Conservation (phyloP, 2,329 filamentous ascomycete species). For the Macrophomina tecta region DNA sequence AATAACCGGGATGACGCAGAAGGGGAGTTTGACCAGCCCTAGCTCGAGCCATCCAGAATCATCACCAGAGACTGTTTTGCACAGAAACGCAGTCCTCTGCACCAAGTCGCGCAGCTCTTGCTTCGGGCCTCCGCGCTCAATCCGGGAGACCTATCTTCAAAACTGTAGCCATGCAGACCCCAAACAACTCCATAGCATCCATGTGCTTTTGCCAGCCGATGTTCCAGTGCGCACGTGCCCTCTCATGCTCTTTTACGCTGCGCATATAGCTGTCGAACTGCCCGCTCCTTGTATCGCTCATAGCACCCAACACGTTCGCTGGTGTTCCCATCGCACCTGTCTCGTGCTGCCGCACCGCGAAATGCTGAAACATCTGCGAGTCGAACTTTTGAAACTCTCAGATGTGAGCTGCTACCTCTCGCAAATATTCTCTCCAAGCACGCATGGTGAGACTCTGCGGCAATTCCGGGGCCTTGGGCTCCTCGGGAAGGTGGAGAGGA, state of each 20-base stretch:
- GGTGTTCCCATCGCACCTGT: slow-evolving; percentile 48
- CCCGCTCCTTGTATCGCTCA: slow-evolving; percentile 57
- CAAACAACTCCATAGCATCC: slow-evolving; percentile 63
- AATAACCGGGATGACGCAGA: too few relatives aligned
- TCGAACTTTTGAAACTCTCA: slow-evolving; percentile 63
- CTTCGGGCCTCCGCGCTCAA: not conserved
- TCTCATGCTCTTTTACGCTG: slow-evolving; percentile 68
- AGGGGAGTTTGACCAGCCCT: too few relatives aligned
- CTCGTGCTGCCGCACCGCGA: slow-evolving; percentile 58
- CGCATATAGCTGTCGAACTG: slow-evolving; percentile 65
- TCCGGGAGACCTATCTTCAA: slow-evolving; percentile 14
- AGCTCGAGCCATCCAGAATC: too few relatives aligned
- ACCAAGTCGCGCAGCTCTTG: not conserved
- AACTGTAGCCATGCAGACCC: slow-evolving; percentile 54
- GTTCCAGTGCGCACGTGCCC: slow-evolving; percentile 66
- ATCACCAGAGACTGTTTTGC: too few relatives aligned
- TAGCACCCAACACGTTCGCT: slow-evolving; percentile 57
- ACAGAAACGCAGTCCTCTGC: too few relatives aligned
- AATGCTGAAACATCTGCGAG: slow-evolving; percentile 61
- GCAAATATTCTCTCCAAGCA: slow-evolving; percentile 59
- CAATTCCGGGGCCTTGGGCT: slow-evolving; percentile 57
- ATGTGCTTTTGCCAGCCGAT: slow-evolving; percentile 66
- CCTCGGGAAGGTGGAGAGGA: slow-evolving; percentile 56
- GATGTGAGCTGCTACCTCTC: slow-evolving; percentile 61
- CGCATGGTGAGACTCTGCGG: slow-evolving; percentile 54